Conservation (phyloP, 169 alveolate genomes). For the Plasmodium knowlesi region DNA sequence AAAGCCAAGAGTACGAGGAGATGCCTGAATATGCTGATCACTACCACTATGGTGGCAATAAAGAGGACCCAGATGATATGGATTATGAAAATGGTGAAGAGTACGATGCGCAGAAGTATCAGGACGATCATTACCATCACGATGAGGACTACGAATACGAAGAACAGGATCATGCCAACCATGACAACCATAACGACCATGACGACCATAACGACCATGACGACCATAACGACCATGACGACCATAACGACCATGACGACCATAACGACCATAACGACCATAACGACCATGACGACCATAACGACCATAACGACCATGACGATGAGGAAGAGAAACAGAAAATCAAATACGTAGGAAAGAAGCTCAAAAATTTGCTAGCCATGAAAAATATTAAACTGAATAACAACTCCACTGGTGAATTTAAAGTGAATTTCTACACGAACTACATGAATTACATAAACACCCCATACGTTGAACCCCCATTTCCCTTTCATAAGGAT, state of each 20-base stretch:
- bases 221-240: not conserved
- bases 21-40: not conserved
- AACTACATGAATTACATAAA: slow-evolving; percentile 30
- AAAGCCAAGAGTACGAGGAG: not conserved
- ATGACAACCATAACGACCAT: not conserved
- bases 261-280: not conserved
- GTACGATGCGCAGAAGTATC: not conserved
- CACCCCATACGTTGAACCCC: not conserved
- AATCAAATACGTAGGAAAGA: not conserved
- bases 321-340: not conserved
- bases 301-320: not conserved
- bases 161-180: not conserved
- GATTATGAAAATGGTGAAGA: not conserved
- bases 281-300: not conserved
- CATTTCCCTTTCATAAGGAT: not conserved
- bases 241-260: not conserved
- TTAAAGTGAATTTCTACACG: slow-evolving; percentile 18
- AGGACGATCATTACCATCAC: not conserved
- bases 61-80: not conserved
- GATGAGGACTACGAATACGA: not conserved
- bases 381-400: slow-evolving; percentile 22
- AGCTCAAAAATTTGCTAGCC: slow-evolving; percentile 4
- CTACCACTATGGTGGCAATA: not conserved
- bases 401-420: slow-evolving; percentile 45
- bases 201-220: not conserved